phyloP scores from a whole-genome alignment of 1,284 basidiomycete genomes.

The Irpex rosettiformis region DNA sequence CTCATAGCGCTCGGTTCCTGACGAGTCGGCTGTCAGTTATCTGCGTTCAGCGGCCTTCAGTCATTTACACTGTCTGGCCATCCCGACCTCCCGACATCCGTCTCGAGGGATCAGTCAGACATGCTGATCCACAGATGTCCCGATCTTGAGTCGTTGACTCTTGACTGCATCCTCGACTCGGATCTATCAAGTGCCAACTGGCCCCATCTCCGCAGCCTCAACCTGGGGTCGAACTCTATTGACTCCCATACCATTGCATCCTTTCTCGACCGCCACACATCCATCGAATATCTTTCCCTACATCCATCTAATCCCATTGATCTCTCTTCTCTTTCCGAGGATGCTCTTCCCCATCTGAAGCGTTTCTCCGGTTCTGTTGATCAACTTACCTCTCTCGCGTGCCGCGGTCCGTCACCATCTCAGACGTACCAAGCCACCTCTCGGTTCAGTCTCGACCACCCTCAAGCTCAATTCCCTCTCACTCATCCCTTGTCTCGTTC shows the following conservation, averaged over 20 bases:
- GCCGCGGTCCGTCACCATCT: conserved; percentile 2
- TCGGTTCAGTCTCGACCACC: conserved; percentile 9
- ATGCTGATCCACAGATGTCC: conserved; percentile 52
- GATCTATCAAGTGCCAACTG: conserved; percentile 49
- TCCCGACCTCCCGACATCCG: background rate
- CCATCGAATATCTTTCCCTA: conserved; percentile 48
- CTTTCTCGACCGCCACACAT: conserved; percentile 61
- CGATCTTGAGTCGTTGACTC: conserved; percentile 38
- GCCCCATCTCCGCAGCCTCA: conserved; percentile 55
- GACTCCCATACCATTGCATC: conserved; percentile 37
- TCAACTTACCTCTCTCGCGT: conserved; percentile 46
- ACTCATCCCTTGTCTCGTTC: conserved; percentile 32
- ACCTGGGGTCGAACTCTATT: conserved; percentile 26
- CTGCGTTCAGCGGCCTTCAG: background rate
- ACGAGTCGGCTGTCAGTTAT: background rate
- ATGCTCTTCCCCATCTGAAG: conserved; percentile 45
- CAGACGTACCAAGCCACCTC: background rate
- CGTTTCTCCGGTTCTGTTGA: conserved; percentile 59
- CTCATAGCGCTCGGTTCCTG: background rate
- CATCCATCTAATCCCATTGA: conserved; percentile 42
- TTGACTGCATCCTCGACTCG: conserved; percentile 46
- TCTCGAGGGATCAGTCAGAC: conserved; percentile 22
- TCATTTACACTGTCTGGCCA: background rate
- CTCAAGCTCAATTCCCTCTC: conserved; percentile 25
- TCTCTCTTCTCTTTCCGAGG: conserved; percentile 42